These are phyloP conservation scores for Leishmania tarentolae DNA, from an alignment of 208 protist species.

Conservation along the genomic window DNA sequence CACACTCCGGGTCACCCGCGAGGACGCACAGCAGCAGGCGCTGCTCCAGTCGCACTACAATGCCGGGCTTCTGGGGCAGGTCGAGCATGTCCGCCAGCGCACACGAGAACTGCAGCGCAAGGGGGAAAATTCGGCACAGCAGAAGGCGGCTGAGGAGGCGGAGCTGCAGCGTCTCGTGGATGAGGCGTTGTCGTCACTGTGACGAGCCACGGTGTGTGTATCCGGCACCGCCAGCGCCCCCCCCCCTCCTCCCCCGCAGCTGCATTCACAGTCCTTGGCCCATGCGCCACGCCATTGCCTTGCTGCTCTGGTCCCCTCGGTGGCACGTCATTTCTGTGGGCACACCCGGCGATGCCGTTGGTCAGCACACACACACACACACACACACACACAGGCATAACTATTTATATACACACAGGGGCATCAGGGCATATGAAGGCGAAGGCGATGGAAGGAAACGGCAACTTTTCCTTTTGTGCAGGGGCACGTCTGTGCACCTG, in stretches of 20 bases:
- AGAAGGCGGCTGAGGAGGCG: conserved; percentile 34
- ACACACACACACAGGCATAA: no score
- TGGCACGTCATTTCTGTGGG: no score
- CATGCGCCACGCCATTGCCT: no score
- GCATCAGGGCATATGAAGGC: no score
- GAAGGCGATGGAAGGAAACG: no score
- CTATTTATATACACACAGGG: no score
- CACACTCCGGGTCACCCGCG: conserved; percentile 3
- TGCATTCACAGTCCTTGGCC: neutral
- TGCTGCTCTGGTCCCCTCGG: no score
- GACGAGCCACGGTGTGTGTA: neutral
- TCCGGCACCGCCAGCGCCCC: neutral
- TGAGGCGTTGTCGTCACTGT: conserved; percentile 20
- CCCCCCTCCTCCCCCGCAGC: neutral
- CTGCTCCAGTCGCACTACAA: conserved; percentile 32
- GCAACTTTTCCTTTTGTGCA: neutral
- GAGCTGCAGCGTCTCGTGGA: conserved; percentile 43
- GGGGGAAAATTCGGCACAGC: neutral
- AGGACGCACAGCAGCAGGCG: conserved; percentile 32
- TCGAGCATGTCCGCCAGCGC: conserved; percentile 19
- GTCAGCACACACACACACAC: no score
- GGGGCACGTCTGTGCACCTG: neutral
- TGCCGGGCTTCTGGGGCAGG: conserved; percentile 10
- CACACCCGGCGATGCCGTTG: no score
- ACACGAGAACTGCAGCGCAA: conserved; percentile 11